Percentiles rank a stretch among this genome's conserved stretches.
These are phyloP conservation scores for Ophiostoma ulmi DNA, from an alignment of 2,329 filamentous ascomycete species.

Conservation along the genomic window DNA sequence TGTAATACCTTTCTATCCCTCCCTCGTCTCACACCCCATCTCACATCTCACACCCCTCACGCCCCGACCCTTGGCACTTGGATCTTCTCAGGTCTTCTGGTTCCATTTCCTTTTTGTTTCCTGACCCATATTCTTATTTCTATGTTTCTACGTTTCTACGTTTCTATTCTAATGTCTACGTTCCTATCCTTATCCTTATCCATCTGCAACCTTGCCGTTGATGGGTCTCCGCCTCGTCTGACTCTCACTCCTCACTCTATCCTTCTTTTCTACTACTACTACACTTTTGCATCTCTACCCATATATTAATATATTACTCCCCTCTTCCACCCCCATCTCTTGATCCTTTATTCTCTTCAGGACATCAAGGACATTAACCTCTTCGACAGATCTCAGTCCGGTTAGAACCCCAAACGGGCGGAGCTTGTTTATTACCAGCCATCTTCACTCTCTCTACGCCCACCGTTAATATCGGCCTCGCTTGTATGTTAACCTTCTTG, in stretches of 20 bases:
- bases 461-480: neutral
- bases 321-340: neutral
- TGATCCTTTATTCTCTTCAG: neutral
- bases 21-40: neutral
- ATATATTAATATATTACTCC: neutral
- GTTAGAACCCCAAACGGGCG: constrained; percentile 20
- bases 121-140: constrained; percentile 16
- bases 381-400: constrained; percentile 17
- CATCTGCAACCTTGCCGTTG: constrained; percentile 24
- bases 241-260: neutral
- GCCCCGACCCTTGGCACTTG: neutral
- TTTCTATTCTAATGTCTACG: neutral
- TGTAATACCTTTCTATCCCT: neutral
- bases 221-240: constrained; percentile 13
- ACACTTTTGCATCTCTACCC: neutral
- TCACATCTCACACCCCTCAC: neutral
- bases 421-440: neutral
- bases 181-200: constrained; percentile 18
- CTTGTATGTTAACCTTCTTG: neutral
- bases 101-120: neutral
- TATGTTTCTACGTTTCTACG: constrained; percentile 8
- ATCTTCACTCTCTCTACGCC: neutral
- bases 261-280: neutral
- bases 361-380: constrained; percentile 18
- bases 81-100: neutral